Evolutionary conservation across 306 rosid species (phyloP).

Genomic region (Glycine soja): DNA sequence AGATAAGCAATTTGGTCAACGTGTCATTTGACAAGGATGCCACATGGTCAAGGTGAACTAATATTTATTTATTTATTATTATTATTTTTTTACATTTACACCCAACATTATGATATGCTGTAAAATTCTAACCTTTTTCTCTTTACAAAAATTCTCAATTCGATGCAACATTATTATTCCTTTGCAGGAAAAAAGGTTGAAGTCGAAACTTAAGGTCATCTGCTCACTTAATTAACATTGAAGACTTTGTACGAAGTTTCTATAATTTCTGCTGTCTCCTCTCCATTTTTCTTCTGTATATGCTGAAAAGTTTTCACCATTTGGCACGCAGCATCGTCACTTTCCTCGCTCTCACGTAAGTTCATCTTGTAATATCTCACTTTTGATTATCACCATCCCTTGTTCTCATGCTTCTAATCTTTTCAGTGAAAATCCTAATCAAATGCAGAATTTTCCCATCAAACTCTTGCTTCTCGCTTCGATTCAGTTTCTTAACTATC

Average conservation of each 20-base stretch:
- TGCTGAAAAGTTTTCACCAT: conserved; percentile 26
- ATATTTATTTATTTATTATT: conserved; percentile 3
- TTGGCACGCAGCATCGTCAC: not conserved
- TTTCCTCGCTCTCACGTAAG: conserved; percentile 50
- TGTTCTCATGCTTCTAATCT: conserved; percentile 27
- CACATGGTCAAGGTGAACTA: conserved; percentile 50
- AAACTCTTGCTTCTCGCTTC: conserved; percentile 6
- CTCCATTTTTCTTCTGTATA: conserved; percentile 3
- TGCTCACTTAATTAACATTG: conserved; percentile 42
- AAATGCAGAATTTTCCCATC: conserved; percentile 7
- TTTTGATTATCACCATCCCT: too few relatives aligned
- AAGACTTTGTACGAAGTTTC: conserved; percentile 30
- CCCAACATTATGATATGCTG: conserved; percentile 46
- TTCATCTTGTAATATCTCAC: conserved; percentile 31
- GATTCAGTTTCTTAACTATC: conserved; percentile 37
- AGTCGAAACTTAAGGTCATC: conserved; percentile 33
- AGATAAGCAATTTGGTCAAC: conserved; percentile 7
- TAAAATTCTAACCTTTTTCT: conserved; percentile 30
- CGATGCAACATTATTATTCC: conserved; percentile 37
- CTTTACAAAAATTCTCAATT: conserved; percentile 14
- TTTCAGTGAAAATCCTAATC: conserved; percentile 46
- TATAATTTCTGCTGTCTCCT: conserved; percentile 20
- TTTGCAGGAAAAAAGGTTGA: conserved; percentile 31
- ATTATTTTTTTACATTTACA: conserved; percentile 31
- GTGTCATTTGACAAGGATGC: conserved; percentile 20